phyloP scores from a whole-genome alignment of 1,284 basidiomycete genomes.

The Ceratobasidium sp. region DNA sequence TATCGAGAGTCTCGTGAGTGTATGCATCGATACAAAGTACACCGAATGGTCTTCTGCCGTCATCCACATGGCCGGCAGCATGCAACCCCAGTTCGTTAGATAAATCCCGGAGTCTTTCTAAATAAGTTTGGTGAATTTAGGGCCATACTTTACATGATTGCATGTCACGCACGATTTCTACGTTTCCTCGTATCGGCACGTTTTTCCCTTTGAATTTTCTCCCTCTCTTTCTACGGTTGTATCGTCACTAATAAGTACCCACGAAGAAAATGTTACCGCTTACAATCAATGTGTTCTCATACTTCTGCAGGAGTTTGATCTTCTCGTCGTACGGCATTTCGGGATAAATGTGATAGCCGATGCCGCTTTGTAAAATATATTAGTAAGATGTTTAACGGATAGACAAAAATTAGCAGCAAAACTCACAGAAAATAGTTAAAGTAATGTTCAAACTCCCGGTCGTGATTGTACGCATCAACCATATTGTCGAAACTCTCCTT shows the following conservation, averaged over 20 bases:
- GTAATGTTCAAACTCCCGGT: slow-evolving; percentile 7
- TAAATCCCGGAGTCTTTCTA: not conserved
- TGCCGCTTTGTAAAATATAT: not conserved
- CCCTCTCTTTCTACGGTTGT: too few species aligned
- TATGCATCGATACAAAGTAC: slow-evolving; percentile 1
- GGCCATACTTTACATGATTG: too few species aligned
- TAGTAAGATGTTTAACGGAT: not conserved
- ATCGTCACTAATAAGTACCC: too few species aligned
- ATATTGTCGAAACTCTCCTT: too few species aligned
- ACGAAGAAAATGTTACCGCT: too few species aligned
- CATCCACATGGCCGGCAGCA: not conserved
- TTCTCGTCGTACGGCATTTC: not conserved
- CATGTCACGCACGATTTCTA: too few species aligned
- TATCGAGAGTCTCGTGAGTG: not conserved
- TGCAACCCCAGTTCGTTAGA: not conserved
- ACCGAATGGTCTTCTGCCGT: not conserved
- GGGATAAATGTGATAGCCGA: not conserved
- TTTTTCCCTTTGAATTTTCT: too few species aligned
- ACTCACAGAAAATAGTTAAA: slow-evolving; percentile 4
- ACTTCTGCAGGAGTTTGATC: too few species aligned
- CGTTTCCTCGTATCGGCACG: too few species aligned
- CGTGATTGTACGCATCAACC: not conserved
- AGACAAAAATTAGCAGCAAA: not conserved
- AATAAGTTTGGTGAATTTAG: too few species aligned
- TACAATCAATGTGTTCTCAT: not conserved